Evolutionary conservation across 495 filamentous ascomycete species (phyloP), one percentile per base, ranked within the genome.

Genomic region (Penicillium simplicissimum): DNA sequence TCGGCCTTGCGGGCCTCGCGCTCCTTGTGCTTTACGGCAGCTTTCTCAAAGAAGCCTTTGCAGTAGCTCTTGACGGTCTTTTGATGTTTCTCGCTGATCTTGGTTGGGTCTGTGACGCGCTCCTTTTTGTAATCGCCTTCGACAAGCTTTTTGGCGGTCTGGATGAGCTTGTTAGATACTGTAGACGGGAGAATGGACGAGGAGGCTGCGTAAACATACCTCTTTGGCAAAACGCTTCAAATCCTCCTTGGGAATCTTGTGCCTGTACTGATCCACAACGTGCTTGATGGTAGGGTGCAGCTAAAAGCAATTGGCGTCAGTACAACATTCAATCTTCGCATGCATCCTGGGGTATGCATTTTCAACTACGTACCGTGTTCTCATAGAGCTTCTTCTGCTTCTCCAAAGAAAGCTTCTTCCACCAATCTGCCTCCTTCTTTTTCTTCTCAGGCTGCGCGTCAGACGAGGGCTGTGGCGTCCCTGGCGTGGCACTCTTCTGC

Each of bases 301-400:
- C 92, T 96, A 61, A 17, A 19, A 21, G n/a, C 2, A 8, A 19
- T 19, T 37, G 34, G 31, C n/a, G n/a, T 53, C 7, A 53, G 51
- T 21, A 37, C 1, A 4, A 37, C 11, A 7, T 15, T 28, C 23
- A 8, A 31, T 3, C 4, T 53, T 14, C 33, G 15, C 51, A 34
- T 10, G 1, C 5, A 3, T 2, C n/a, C 21, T 19, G 9, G 31
- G 34, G 1, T 14, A n/a, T n/a, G 23, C 11, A 1, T 6, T 40
- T 45, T 5, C 11, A 25, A 11, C 13, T 2, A 72, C 88, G 69
- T 80, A 95, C 92, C 17, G 93, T 94, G 68, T 92, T 92, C 71
- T 96, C 92, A 64, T 96, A 97, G 4, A 96, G 79, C 76, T 91
- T 96, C 83, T 91, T 94, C 72, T 92, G 88, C 74, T 96, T 96